These are phyloP conservation scores for Entomortierella lignicola DNA, from an alignment of 192 early-diverging fungal genomes.

Conservation along the genomic window DNA sequence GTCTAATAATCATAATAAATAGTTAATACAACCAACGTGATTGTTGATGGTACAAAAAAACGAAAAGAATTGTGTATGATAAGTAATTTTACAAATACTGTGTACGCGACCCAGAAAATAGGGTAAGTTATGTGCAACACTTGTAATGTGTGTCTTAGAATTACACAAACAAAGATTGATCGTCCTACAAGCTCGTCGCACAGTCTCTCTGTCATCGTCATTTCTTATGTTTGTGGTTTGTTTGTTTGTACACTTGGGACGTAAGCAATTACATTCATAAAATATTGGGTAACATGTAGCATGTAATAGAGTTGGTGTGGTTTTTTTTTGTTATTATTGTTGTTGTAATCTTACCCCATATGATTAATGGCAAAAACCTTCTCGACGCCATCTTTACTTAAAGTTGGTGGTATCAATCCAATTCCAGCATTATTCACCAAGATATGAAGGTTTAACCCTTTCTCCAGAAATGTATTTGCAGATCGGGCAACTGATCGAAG, in stretches of 20 bases:
- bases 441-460: constrained; percentile 57
- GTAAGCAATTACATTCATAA: no score
- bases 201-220: no score
- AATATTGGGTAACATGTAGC: no score
- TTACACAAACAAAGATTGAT: no score
- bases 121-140: no score
- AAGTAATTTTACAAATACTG: no score
- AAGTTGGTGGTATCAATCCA: constrained; percentile 23
- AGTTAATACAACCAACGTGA: neutral
- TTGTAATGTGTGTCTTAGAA: no score
- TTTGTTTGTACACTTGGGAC: no score
- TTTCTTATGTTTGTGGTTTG: no score
- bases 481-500: constrained; percentile 29
- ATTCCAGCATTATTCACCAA: constrained; percentile 50
- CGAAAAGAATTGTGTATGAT: no score
- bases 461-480: constrained; percentile 51
- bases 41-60: neutral
- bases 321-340: neutral
- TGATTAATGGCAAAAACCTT: constrained; percentile 38
- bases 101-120: no score
- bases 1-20: constrained; percentile 16
- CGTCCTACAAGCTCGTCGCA: no score
- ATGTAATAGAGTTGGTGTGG: neutral
- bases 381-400: constrained; percentile 37
- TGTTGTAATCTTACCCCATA: constrained; percentile 32